Percentiles rank a stretch among this genome's conserved stretches.
Conservation (phyloP, 2,329 filamentous ascomycete species). For the Camillea tinctor region DNA sequence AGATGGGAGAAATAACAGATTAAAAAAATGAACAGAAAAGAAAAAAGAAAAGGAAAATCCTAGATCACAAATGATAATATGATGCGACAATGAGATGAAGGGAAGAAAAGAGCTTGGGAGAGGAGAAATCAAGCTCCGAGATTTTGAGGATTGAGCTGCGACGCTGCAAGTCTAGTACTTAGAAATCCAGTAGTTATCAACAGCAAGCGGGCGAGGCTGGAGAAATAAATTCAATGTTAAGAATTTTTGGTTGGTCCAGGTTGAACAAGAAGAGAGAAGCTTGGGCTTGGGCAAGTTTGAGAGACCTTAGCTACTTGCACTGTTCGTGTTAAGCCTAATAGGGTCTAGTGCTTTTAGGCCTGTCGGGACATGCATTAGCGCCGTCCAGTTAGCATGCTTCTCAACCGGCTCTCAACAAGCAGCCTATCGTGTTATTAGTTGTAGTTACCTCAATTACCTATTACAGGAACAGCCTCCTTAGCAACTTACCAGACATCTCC, state of each 20-base stretch:
- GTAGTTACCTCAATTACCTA: no score
- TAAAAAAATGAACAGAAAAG: neutral
- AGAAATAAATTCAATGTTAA: slow-evolving; percentile 27
- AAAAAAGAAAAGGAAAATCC: slow-evolving; percentile 1
- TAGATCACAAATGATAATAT: slow-evolving; percentile 7
- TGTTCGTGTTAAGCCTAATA: neutral
- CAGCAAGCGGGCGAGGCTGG: slow-evolving; percentile 35
- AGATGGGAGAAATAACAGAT: neutral
- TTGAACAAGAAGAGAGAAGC: neutral
- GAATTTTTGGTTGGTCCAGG: slow-evolving; percentile 30
- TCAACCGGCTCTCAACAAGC: no score
- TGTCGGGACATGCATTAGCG: neutral
- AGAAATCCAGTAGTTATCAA: no score
- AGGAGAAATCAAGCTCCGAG: slow-evolving; percentile 19
- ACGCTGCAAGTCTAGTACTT: no score
- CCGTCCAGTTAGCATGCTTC: no score
- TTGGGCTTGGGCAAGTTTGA: neutral
- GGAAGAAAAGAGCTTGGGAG: slow-evolving; percentile 6
- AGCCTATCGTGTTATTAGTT: no score
- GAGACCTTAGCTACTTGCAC: slow-evolving; percentile 1
- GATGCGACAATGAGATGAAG: slow-evolving; percentile 1
- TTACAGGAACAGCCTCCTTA: no score
- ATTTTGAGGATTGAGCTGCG: slow-evolving; percentile 31
- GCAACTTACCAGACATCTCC: no score
- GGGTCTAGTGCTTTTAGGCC: neutral